Percentiles rank a stretch among this genome's conserved stretches.
Evolutionary conservation across 331 rosid genomes (phyloP).

Genomic region (Rosa hybrid): DNA sequence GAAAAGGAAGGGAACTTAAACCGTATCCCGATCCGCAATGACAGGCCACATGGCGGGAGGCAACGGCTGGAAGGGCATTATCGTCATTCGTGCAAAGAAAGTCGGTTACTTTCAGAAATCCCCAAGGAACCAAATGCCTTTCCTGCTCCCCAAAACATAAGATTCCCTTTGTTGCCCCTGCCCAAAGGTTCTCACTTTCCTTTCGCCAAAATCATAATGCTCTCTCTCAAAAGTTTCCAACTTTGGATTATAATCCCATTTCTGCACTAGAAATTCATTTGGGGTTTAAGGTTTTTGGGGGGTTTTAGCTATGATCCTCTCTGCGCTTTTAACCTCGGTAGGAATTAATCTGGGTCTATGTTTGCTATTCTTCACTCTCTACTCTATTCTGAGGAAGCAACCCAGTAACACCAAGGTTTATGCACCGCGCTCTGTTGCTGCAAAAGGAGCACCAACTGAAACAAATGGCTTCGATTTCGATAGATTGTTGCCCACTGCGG

Average conservation of each 20-base stretch:
- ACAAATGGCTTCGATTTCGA: conserved; percentile 58
- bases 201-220: no score
- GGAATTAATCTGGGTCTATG: conserved; percentile 84
- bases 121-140: no score
- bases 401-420: conserved; percentile 63
- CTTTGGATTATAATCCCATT: background rate
- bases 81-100: no score
- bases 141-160: no score
- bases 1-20: no score
- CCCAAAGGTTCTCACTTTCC: no score
- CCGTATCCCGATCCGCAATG: no score
- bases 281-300: background rate
- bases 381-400: conserved; percentile 74
- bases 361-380: conserved; percentile 66
- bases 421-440: conserved; percentile 61
- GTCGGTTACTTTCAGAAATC: no score
- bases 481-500: conserved; percentile 63
- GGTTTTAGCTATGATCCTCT: conserved; percentile 51
- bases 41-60: no score
- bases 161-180: no score
- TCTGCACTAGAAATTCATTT: background rate
- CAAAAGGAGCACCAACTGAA: conserved; percentile 31
- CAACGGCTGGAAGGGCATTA: no score
- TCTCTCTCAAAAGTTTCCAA: background rate
- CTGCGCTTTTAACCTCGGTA: conserved; percentile 79